These are phyloP conservation scores for Arthrobotrys musiformis DNA, from an alignment of 2,329 filamentous ascomycete species.

Conservation along the genomic window DNA sequence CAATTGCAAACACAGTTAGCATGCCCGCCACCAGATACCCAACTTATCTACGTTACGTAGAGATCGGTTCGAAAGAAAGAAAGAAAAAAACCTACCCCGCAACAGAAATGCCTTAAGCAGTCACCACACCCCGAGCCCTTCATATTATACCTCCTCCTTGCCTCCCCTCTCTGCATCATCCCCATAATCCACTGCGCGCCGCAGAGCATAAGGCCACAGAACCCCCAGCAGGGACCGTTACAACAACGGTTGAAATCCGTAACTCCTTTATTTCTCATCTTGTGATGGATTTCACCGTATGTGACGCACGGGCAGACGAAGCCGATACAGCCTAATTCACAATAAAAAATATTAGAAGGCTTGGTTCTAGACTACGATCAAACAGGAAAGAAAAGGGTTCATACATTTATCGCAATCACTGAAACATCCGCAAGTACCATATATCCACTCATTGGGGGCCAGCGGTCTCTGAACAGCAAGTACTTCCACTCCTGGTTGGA, in stretches of 20 bases:
- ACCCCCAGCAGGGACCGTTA: conserved; percentile 61
- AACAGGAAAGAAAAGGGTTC: background rate
- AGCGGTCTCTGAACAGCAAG: background rate
- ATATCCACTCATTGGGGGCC: conserved; percentile 44
- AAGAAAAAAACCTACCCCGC: conserved; percentile 59
- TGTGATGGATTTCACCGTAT: conserved; percentile 44
- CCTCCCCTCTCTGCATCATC: conserved; percentile 68
- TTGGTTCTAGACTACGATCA: background rate
- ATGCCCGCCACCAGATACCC: background rate
- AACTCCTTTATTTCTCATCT: background rate
- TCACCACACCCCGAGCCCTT: conserved; percentile 66
- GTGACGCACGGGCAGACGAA: conserved; percentile 42
- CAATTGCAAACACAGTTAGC: background rate
- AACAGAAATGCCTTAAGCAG: conserved; percentile 69
- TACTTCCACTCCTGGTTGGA: background rate
- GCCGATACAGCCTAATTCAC: conserved; percentile 18
- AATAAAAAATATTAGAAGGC: background rate
- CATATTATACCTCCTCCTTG: conserved; percentile 69
- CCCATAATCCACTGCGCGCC: conserved; percentile 63
- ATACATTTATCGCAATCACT: conserved; percentile 54
- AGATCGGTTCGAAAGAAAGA: no score
- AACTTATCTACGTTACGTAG: background rate
- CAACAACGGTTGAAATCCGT: conserved; percentile 36
- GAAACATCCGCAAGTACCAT: conserved; percentile 54
- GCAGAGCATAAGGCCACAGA: conserved; percentile 59